Evolutionary conservation across 2,329 filamentous ascomycete species (phyloP), one percentile per base, ranked within the genome.

Genomic region (Drechslerella coelobrocha): DNA sequence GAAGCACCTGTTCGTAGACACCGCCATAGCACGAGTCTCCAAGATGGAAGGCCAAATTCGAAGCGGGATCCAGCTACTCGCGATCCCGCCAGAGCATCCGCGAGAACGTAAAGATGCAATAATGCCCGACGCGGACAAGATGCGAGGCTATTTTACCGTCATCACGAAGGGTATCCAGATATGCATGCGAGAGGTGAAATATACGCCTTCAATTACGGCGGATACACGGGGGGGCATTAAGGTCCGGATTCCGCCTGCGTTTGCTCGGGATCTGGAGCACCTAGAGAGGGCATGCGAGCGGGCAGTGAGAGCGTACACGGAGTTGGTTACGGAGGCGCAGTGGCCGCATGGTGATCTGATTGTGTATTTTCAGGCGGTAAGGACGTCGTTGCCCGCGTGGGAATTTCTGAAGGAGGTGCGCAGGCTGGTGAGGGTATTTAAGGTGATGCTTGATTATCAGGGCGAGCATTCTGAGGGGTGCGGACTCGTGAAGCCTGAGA

Each of bases 1-100:
- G 45, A 69, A 45, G 14, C 47, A 69, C 17, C 34, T 69, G 1
- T 69, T 62, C n/a, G 12, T 62, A 10, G 65, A 69, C 17, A 41
- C 27, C 2, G 65, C 52, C 2, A 61, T 60, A 21, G 43, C 43
- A 2, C 55, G 45, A 24, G 41, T 69, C 23, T 26, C 47, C 26
- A 29, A 50, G 14, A 57, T 69, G 51, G 52, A 37, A 2, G 45
- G 27, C 4, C 39, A 31, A 19, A 61, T 37, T n/a, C 50, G 24
- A 21, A 21, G 19, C 1, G 65, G 65, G 21, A 57, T 69, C 10
- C 65, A 69, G 17, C 23, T 69, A 10, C 37, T 53, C 12, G 37
- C 52, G 5, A 26, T 69, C 17, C 3, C 23, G 8, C 65, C 65
- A 1, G 65, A 69, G 19, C 26, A 57, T 43, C 52, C 57, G 3